Conservation (phyloP, 2,329 filamentous ascomycete genomes). For the Trichoderma sp. region DNA sequence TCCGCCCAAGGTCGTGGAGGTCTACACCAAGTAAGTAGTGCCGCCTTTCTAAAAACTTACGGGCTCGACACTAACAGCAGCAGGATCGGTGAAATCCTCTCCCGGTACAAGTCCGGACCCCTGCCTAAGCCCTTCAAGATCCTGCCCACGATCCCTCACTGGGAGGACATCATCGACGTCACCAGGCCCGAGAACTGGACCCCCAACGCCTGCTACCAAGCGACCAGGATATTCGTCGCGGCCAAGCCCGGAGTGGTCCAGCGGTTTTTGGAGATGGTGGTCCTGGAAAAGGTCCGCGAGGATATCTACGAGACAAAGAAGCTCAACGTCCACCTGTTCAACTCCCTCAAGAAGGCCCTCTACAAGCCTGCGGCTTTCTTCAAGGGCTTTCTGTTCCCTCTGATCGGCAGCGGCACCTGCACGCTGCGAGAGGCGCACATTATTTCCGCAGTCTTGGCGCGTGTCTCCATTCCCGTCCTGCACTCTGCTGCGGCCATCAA, state of each 20-base stretch:
- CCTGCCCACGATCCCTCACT: conserved; percentile 84
- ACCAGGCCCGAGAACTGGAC: conserved; percentile 78
- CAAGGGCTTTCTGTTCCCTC: conserved; percentile 91
- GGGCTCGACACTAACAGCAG: conserved; percentile 27
- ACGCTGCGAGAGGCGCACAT: conserved; percentile 92
- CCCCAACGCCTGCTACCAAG: conserved; percentile 79
- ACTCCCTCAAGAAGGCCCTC: conserved; percentile 83
- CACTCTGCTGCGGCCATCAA: conserved; percentile 92
- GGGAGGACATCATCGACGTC: conserved; percentile 83
- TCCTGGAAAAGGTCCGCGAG: conserved; percentile 88
- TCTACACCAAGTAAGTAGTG: conserved; percentile 75
- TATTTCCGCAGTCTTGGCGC: conserved; percentile 79
- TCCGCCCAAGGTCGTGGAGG: conserved; percentile 88
- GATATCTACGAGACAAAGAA: conserved; percentile 95
- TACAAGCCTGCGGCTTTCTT: conserved; percentile 97
- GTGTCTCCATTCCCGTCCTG: conserved; percentile 85
- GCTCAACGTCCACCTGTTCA: conserved; percentile 93
- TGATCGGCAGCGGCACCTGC: conserved; percentile 83
- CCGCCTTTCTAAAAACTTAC: neutral
- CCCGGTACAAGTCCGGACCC: conserved; percentile 93
- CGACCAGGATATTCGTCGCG: conserved; percentile 89
- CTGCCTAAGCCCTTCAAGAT: conserved; percentile 98
- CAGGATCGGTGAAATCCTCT: conserved; percentile 83
- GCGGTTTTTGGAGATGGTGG: conserved; percentile 80
- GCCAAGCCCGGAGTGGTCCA: conserved; percentile 78